Evolutionary conservation across 805 yeast species (phyloP), one percentile per base, ranked within the genome.

Genomic region (Wickerhamomyces tratensis): DNA sequence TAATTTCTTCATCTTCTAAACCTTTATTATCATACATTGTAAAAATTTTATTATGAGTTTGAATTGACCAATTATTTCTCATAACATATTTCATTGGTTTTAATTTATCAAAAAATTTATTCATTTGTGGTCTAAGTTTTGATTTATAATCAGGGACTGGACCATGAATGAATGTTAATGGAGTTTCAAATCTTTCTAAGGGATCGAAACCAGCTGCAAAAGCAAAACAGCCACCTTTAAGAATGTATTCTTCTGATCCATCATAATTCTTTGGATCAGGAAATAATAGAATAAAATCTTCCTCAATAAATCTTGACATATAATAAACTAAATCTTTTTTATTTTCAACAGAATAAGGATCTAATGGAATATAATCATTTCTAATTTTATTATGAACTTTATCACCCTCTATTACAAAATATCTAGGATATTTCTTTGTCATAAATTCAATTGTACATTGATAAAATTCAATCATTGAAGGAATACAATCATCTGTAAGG

Each of bases 121-220:
- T 76, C 91, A 84, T 84, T 25, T 84, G 74, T 6, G 67, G 50
- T 55, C 74, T 71, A 37, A 84, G 63, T 47, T 76, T 71, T 20
- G 71, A 61, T 41, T 65, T 58, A 51, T 84, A 84, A 45, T 73
- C 74, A 0, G 93, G 94, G 2, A 84, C 89, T 0, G 89, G 89
- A 3, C 62, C 71, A 54, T 84, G 94, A 45, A 84, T 73, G 39
- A 57, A 63, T 0, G 84, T 73, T 35, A 84, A 59, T 2, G 82
- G 77, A 49, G 67, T 59, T 51, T 77, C 64, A 47, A 74, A 67
- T 47, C 74, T 71, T 9, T 55, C 61, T 5, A 68, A 59, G 5
- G 91, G 89, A 52, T 77, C 77, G 58, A 84, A 84, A 2, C 91
- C 91, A 1, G 82, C 76, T 1, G 91, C 86, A 50, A 80, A 81